These are phyloP conservation scores for Myxozyma sirexii DNA, from an alignment of 805 yeast species.

Conservation along the genomic window DNA sequence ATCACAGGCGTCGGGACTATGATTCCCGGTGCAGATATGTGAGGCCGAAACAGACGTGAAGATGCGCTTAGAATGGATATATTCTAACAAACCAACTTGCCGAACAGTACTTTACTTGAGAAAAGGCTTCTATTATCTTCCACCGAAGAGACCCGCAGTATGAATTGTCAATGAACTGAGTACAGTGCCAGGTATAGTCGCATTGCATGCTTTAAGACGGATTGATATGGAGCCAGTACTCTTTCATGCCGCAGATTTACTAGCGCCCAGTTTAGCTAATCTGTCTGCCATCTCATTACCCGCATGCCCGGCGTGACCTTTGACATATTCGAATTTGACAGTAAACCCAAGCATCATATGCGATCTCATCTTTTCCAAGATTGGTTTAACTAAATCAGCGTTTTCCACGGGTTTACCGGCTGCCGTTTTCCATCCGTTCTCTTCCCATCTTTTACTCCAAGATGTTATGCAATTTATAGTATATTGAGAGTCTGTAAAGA, in stretches of 20 bases:
- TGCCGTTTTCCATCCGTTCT: conserved; percentile 56
- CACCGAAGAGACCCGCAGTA: no score
- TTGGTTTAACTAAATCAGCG: conserved; percentile 51
- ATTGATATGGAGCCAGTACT: no score
- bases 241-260: neutral
- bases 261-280: conserved; percentile 65
- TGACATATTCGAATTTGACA: conserved; percentile 61
- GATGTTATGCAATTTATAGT: conserved; percentile 44
- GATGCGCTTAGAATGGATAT: no score
- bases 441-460: conserved; percentile 63
- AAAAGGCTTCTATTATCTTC: no score
- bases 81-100: no score
- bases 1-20: no score
- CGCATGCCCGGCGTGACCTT: conserved; percentile 66
- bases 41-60: no score
- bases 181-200: neutral
- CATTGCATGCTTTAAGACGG: no score
- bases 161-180: no score
- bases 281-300: conserved; percentile 82
- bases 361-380: conserved; percentile 44
- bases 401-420: conserved; percentile 54
- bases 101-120: no score
- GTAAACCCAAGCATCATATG: conserved; percentile 42
- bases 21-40: no score
- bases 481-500: conserved; percentile 10